Conservation (phyloP, 306 rosid genomes). For the Sicyos edulis region DNA sequence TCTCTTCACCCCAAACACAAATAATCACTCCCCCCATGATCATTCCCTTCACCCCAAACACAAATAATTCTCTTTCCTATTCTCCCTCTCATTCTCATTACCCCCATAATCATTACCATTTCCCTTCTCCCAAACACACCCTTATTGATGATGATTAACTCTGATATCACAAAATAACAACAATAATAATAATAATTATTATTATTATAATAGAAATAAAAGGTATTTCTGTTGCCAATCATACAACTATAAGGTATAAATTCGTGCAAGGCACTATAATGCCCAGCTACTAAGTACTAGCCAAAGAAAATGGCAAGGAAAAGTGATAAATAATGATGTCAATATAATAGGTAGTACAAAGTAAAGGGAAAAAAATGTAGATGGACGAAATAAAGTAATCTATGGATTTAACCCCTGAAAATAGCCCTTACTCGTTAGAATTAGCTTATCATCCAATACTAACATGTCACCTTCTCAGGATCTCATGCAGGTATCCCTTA, state of each 20-base stretch:
- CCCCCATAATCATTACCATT: too few relatives aligned
- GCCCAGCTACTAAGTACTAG: background rate
- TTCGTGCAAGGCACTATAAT: background rate
- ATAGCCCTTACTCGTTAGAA: background rate
- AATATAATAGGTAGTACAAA: background rate
- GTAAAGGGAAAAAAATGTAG: background rate
- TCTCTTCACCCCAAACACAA: too few relatives aligned
- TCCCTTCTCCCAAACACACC: too few relatives aligned
- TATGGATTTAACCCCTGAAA: background rate
- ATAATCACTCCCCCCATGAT: too few relatives aligned
- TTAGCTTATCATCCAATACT: constrained; percentile 2
- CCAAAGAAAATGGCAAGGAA: constrained; percentile 10
- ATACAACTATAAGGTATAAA: constrained; percentile 5
- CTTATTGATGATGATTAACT: background rate
- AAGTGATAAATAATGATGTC: background rate
- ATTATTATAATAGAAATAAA: too few relatives aligned
- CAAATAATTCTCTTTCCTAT: too few relatives aligned
- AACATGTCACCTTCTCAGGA: background rate
- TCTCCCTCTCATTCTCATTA: too few relatives aligned
- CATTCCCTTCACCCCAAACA: too few relatives aligned
- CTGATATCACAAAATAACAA: background rate
- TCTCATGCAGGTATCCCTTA: constrained; percentile 9
- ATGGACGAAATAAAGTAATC: background rate
- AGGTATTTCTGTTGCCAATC: background rate
- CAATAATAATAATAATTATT: background rate